phyloP scores from a whole-genome alignment of 1,284 basidiomycete species.

The Marasmius fiardii region DNA sequence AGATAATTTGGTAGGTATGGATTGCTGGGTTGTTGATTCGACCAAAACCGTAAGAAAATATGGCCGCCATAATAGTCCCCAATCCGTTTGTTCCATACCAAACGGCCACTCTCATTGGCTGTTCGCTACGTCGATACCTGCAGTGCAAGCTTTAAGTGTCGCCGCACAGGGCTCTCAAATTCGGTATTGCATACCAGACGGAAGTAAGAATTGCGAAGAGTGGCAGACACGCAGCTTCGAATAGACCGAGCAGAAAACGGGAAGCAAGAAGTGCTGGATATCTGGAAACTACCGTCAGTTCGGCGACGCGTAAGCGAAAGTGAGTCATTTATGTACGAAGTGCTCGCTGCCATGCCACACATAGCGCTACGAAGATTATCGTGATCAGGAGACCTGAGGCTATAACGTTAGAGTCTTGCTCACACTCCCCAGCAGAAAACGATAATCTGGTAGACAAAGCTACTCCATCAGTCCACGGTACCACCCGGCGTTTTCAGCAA shows the following conservation, averaged over 20 bases:
- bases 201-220: slow-evolving; percentile 16
- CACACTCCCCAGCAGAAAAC: slow-evolving; percentile 15
- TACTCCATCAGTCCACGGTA: background rate
- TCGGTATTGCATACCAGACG: slow-evolving; percentile 10
- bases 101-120: slow-evolving; percentile 14
- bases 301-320: background rate
- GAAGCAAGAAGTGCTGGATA: slow-evolving; percentile 9
- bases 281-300: background rate
- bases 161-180: background rate
- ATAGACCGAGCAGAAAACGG: slow-evolving; percentile 17
- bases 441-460: slow-evolving; percentile 4
- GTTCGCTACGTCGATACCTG: slow-evolving; percentile 15
- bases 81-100: slow-evolving; percentile 19
- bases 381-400: background rate
- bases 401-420: background rate
- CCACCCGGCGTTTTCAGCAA: background rate
- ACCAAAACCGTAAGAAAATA: slow-evolving; percentile 14
- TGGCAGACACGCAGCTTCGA: slow-evolving; percentile 17
- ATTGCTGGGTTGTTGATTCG: slow-evolving; percentile 10
- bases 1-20: slow-evolving; percentile 14
- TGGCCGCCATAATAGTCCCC: slow-evolving; percentile 13
- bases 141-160: background rate
- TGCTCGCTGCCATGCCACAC: slow-evolving; percentile 16
- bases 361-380: slow-evolving; percentile 3
- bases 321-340: background rate